phyloP scores from a whole-genome alignment of 805 yeast genomes.

The Metschnikowia aberdeeniae region DNA sequence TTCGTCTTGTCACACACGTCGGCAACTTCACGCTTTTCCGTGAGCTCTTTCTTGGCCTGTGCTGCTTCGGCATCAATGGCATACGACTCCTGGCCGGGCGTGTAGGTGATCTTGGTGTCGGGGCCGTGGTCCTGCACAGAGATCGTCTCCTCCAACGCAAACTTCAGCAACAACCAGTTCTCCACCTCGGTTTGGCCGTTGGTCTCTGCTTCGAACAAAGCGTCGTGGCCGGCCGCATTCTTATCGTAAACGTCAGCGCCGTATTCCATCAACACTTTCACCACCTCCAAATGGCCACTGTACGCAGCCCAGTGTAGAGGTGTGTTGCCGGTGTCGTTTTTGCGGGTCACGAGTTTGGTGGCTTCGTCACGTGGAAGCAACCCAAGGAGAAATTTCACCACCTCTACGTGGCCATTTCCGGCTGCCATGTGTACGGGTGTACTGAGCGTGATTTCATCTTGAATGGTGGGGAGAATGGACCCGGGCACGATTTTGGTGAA shows the following conservation, averaged over 20 bases:
- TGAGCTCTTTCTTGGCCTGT: slow-evolving; percentile 16
- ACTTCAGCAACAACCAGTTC: slow-evolving; percentile 68
- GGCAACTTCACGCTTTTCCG: slow-evolving; percentile 37
- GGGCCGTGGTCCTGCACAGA: slow-evolving; percentile 40
- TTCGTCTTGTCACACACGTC: slow-evolving; percentile 35
- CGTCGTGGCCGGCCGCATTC: slow-evolving; percentile 75
- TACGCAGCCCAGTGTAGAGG: slow-evolving; percentile 95
- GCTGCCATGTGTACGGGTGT: slow-evolving; percentile 94
- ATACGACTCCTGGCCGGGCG: slow-evolving; percentile 41
- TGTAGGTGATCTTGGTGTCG: slow-evolving; percentile 41
- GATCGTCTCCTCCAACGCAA: slow-evolving; percentile 57
- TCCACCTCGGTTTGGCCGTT: slow-evolving; percentile 74
- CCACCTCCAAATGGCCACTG: slow-evolving; percentile 76
- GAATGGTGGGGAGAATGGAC: slow-evolving; percentile 38
- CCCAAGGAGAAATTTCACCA: slow-evolving; percentile 55
- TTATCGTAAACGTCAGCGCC: slow-evolving; percentile 78
- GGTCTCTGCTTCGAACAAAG: slow-evolving; percentile 84
- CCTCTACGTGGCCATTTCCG: slow-evolving; percentile 84
- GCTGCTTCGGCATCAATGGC: slow-evolving; percentile 37
- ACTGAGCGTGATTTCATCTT: slow-evolving; percentile 60
- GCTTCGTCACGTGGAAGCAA: slow-evolving; percentile 45
- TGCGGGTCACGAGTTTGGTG: slow-evolving; percentile 23
- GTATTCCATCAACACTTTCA: slow-evolving; percentile 65
- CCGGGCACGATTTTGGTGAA: slow-evolving; percentile 55
- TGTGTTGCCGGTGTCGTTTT: slow-evolving; percentile 85